Conservation (phyloP, 805 yeast species). For the Yamadazyma ubonensis region DNA sequence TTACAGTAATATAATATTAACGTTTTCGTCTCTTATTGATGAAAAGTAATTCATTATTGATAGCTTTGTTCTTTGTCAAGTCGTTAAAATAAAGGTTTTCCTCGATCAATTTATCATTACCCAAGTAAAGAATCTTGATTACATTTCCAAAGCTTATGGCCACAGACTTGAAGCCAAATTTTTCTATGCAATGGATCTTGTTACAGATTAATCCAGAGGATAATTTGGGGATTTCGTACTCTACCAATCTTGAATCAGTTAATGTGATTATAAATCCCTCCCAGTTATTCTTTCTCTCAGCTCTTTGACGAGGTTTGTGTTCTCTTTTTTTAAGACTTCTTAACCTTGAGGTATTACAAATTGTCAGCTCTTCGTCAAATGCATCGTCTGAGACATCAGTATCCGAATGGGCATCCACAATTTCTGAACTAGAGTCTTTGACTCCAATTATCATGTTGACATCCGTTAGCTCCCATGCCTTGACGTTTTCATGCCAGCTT, state of each 20-base stretch:
- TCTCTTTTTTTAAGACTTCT: background rate
- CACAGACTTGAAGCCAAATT: slow-evolving; percentile 76
- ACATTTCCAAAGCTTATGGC: slow-evolving; percentile 73
- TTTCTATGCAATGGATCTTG: slow-evolving; percentile 58
- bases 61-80: slow-evolving; percentile 27
- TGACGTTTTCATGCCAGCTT: slow-evolving; percentile 64
- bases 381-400: slow-evolving; percentile 16
- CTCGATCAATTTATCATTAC: slow-evolving; percentile 70
- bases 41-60: slow-evolving; percentile 48
- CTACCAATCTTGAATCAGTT: slow-evolving; percentile 60
- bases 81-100: slow-evolving; percentile 50
- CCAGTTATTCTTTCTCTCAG: slow-evolving; percentile 40
- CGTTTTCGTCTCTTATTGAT: slow-evolving; percentile 48
- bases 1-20: background rate
- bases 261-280: slow-evolving; percentile 76
- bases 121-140: slow-evolving; percentile 70
- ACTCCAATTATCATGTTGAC: slow-evolving; percentile 72
- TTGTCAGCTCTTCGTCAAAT: background rate
- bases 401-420: background rate
- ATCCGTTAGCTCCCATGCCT: slow-evolving; percentile 78
- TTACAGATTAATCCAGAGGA: slow-evolving; percentile 45
- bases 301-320: background rate
- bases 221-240: slow-evolving; percentile 57
- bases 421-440: slow-evolving; percentile 17
- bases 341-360: background rate